Evolutionary conservation across 305 asterid genomes (phyloP), one percentile per base, ranked within the genome.

Genomic region (Euphrasia arctica): DNA sequence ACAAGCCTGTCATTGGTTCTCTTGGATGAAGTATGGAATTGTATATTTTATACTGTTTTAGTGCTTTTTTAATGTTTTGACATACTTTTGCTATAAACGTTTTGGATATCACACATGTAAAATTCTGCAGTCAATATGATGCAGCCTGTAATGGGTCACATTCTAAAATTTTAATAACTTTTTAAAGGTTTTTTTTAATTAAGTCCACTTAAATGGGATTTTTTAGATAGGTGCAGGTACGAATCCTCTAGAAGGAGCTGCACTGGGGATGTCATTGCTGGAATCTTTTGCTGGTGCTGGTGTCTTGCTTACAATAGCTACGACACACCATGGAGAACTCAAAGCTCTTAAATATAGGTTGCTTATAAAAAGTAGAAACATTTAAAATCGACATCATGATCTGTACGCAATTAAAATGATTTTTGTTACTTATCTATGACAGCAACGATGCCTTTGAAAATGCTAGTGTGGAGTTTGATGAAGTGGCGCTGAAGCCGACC

Each of bases 381-480:
- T 67, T 73, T 22, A n/a, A 49, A 70, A 49, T 54, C 51, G 64
- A 62, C 34, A 8, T 58, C 34, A 5, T 60, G 67, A 66, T 55
- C 64, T 57, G 22, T 32, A 57, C 56, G 5, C 69, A 51, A 61
- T 72, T 75, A 12, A 66, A 80, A 65, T 51, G 66, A 64, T 18
- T 58, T 60, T 49, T 67, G 36, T 72, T 70, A 45, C 62, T 68
- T 70, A 71, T 70, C 71, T 70, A 61, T 83, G 74, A 65, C 95
- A 94, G 99, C 79, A 86, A 88, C 62, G 54, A 70, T 71, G 90
- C 88, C 67, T 94, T 94, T 59, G 98, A 90, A 77, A 94, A 90
- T 88, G 99, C 99, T 36, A 88, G 96, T 70, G 84, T 94, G 98
- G 99, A 94, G 82, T 94, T 88, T 60, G 99, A 90, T 64, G 99